Evolutionary conservation across 495 filamentous ascomycete genomes (phyloP).

Genomic region (Chaetomium tenue): DNA sequence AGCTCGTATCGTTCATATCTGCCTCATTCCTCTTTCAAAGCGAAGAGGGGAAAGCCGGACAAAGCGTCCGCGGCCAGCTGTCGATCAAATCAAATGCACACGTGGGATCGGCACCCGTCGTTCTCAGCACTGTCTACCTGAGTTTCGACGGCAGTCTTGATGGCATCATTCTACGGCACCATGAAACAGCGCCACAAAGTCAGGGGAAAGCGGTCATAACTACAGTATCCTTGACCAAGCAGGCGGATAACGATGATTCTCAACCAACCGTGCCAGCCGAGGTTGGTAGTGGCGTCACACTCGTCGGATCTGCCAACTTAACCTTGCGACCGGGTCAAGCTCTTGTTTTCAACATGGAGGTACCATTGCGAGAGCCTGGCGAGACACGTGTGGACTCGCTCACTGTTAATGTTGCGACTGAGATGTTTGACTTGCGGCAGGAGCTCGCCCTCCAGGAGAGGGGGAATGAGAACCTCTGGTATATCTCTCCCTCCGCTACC

Average conservation of each 20-base stretch:
- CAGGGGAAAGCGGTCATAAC: slow-evolving; percentile 20
- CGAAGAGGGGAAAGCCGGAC: slow-evolving; percentile 79
- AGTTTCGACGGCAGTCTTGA: slow-evolving; percentile 68
- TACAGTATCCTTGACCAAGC: slow-evolving; percentile 19
- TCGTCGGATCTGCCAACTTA: slow-evolving; percentile 63
- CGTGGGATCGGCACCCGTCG: slow-evolving; percentile 58
- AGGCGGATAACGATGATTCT: slow-evolving; percentile 18
- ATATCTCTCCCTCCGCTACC: slow-evolving; percentile 48
- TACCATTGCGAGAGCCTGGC: slow-evolving; percentile 77
- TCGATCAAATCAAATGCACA: slow-evolving; percentile 68
- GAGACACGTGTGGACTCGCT: slow-evolving; percentile 65
- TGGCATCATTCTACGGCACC: slow-evolving; percentile 50
- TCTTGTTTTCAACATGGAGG: slow-evolving; percentile 67
- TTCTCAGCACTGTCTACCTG: slow-evolving; percentile 62
- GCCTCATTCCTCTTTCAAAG: slow-evolving; percentile 71
- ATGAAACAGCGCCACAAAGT: slow-evolving; percentile 20
- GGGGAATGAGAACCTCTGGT: slow-evolving; percentile 52
- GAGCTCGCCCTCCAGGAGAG: slow-evolving; percentile 53
- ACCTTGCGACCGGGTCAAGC: slow-evolving; percentile 65
- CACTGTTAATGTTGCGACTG: slow-evolving; percentile 59
- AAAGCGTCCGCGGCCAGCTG: slow-evolving; percentile 70
- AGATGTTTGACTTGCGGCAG: slow-evolving; percentile 67
- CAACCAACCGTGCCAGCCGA: slow-evolving; percentile 34
- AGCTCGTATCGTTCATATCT: slow-evolving; percentile 67
- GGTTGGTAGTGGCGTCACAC: slow-evolving; percentile 23